Evolutionary conservation across 1,284 basidiomycete genomes (phyloP), one percentile per base, ranked within the genome.

Genomic region (Flammula alnicola): DNA sequence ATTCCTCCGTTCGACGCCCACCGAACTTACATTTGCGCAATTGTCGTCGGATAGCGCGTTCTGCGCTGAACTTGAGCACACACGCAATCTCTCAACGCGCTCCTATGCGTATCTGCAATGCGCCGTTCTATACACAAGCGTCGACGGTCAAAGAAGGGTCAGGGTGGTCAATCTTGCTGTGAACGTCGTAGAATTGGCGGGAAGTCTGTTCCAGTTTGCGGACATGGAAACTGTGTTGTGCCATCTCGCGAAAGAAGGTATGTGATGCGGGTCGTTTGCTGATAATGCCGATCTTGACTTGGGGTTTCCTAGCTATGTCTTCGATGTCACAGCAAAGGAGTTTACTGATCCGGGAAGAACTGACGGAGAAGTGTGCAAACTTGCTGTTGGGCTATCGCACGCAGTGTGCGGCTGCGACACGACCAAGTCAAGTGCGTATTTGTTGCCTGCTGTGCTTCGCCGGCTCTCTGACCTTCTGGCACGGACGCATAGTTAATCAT

Each of bases 401-500:
- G 50, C 86, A 95, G 62, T 99, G 97, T 67, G 95, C 96, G 0
- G 83, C 92, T 10, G 82, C 91, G 0, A 91, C 92, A 0, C 78
- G 83, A 16, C 75, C 81, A 0, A 89, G 91, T 5, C 96, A 98
- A 77, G 93, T 93, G 55, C 56, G 74, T 55, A 16, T 4, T n/a
- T 36, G 22, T 44, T 44, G 11, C 51, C 50, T 46, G 40, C 10
- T 14, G 12, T 16, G 48, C 20, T 32, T 14, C 20, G 16, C 23
- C 38, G 22, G 23, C 42, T 9, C 50, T 44, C 39, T 52, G 29
- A 33, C 41, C 25, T 44, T 4, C 37, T n/a, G n/a, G n/a, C n/a
- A n/a, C n/a, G n/a, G n/a, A n/a, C n/a, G n/a, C n/a, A 10, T 35
- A 96, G 91, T 72, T 98, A 49, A 92, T 99, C 57, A 83, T 99